Evolutionary conservation across 2,329 filamentous ascomycete species (phyloP), one percentile per base, ranked within the genome.

Genomic region (Tolypocladium amazonense): DNA sequence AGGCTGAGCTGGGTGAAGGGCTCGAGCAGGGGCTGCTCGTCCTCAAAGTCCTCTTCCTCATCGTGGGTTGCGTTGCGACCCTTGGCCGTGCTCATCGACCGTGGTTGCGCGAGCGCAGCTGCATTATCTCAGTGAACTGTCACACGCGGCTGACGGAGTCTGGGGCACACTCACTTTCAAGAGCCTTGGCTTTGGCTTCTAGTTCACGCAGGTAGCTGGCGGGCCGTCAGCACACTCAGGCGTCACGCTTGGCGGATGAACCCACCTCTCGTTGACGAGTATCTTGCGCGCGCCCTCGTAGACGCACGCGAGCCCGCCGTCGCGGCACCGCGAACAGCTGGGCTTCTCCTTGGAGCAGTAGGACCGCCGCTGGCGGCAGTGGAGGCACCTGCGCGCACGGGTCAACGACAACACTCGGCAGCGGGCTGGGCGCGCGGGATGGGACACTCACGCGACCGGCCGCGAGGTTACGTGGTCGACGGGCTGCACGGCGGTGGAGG

Each of bases 331-430:
- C 33, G 68, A 68, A 55, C 73, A 75, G 25, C 62, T 65, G 1
- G 73, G 73, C 54, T 70, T 71, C 15, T 75, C 71, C 58, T 73
- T 75, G 23, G 71, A 73, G 63, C 73, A 75, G 47, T 68, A 72
- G 0, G 71, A 72, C 5, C 71, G 68, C 14, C 73, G 66, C 30
- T 69, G 66, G 6, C 73, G 70, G 59, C 73, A 75, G 20, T 68
- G 65, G 1, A 72, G 63, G 58, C 73, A 75, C 3, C 73, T 75
- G 39, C 25, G 37, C 25, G 45, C 4, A 58, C 20, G 45, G 25
- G 14, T 53, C 23, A 4, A 30, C 56, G 14, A 23, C n/a, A 14
- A 9, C 7, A 23, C 41, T n/a, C n/a, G n/a, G 33, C 33, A 35
- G 33, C 33, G 23, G 43, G 23, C n/a, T 27, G 12, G 43, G n/a